Evolutionary conservation across 495 filamentous ascomycete genomes (phyloP).

Genomic region (Aspergillus bridgeri): DNA sequence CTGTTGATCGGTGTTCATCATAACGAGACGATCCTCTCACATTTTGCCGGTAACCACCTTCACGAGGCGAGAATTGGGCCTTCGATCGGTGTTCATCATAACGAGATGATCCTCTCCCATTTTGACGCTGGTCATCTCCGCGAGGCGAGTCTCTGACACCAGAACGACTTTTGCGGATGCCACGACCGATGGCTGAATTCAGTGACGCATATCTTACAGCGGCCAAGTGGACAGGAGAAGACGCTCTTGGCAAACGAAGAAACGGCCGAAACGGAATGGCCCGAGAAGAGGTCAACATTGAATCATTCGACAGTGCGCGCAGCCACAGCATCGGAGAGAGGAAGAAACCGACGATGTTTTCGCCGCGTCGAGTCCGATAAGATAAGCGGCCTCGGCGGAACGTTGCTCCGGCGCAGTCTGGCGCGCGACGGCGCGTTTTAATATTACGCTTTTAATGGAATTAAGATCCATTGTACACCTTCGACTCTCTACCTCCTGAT

Average conservation of each 20-base stretch:
- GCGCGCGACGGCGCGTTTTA: not conserved
- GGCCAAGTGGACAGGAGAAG: not conserved
- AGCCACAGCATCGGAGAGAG: not conserved
- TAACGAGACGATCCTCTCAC: not conserved
- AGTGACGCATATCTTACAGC: constrained; percentile 46
- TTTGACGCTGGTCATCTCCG: not conserved
- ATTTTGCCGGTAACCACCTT: not conserved
- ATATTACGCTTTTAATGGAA: no score
- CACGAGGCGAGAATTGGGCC: no score
- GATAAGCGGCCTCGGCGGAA: not conserved
- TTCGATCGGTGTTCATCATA: no score
- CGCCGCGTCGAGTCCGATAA: no score
- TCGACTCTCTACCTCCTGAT: not conserved
- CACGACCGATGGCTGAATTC: constrained; percentile 53
- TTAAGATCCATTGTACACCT: no score
- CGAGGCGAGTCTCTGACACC: not conserved
- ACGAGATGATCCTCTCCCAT: not conserved
- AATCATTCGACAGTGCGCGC: not conserved
- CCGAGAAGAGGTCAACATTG: constrained; percentile 7
- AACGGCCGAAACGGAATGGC: constrained; percentile 5
- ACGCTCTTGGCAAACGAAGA: constrained; percentile 3
- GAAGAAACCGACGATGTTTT: not conserved
- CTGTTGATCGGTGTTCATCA: not conserved
- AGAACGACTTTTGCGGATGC: constrained; percentile 40
- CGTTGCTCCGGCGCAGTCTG: not conserved